Base-by-base conservation (phyloP, 495 filamentous ascomycete genomes). In the Platismatia glauca region DNA sequence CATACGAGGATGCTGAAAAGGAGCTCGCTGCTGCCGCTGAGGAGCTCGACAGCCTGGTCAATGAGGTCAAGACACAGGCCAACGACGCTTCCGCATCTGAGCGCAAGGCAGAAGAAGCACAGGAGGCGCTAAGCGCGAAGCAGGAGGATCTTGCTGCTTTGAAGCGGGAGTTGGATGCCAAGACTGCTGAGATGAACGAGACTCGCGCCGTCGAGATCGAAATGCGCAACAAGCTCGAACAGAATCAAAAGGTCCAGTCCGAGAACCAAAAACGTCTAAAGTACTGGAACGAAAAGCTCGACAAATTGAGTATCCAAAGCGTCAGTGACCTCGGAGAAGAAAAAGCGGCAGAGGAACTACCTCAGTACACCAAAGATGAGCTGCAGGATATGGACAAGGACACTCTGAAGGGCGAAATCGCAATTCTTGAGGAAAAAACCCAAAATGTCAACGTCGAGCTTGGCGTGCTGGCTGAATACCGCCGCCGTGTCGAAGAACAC, bases 201-300 rank as follows among this genome's bases (percentile, higher is more conserved):
- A 95, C 86, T 4, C 85, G 94, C 1, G 92, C 89, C 5, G 80
- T 87, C 20, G 95, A 97, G 74, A 96, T 98, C 64, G 94, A 97
- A 73, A 97, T 97, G 91, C 89, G 91, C 58, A 97, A 97, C 73
- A 94, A 95, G 73, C 84, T 97, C 22, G 90, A 97, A 69, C 92
- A 97, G 71, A 92, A 91, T 75, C 90, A 96, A 66, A 98, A 97
- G 74, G 83, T 86, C 15, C 81, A 96, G 29, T 70, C 75, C 11
- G 94, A 98, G 64, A 93, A 94, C 74, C 88, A 96, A 71, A 92
- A 90, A 75, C 84, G 89, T 22, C 77, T 88, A 20, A 80, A 78
- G 34, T 89, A 95, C 77, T 97, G 91, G 90, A 79, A 89, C 33
- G 89, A 95, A 59, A 96, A 96, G 78, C 77, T 95, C 9, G 78